Evolutionary conservation across 768 basidiomycete species (phyloP).

Genomic region (Xerocomellus intermedius): DNA sequence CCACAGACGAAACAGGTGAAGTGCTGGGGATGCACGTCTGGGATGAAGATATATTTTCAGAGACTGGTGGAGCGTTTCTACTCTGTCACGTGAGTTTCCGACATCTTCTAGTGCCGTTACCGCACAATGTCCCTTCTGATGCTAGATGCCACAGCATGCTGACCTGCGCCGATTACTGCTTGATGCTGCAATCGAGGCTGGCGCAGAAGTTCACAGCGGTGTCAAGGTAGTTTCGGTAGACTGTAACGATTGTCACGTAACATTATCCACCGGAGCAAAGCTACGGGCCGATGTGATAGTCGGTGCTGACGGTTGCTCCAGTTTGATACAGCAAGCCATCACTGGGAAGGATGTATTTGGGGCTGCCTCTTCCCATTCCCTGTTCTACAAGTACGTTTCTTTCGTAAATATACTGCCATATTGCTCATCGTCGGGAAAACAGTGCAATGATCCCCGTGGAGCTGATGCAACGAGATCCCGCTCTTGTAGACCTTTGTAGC

Average conservation of each 20-base stretch:
- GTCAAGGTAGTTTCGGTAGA: slow-evolving; percentile 38
- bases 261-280: slow-evolving; percentile 41
- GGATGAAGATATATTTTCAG: slow-evolving; percentile 46
- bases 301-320: slow-evolving; percentile 57
- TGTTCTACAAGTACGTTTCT: slow-evolving; percentile 45
- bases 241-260: slow-evolving; percentile 34
- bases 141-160: slow-evolving; percentile 40
- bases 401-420: neutral
- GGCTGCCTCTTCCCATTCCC: slow-evolving; percentile 23
- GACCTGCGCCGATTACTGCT: slow-evolving; percentile 50
- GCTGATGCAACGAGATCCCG: slow-evolving; percentile 40
- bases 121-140: neutral
- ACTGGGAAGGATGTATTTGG: slow-evolving; percentile 32
- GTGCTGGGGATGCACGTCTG: slow-evolving; percentile 45
- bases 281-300: slow-evolving; percentile 53
- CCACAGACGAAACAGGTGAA: slow-evolving; percentile 44
- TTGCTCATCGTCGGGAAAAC: neutral
- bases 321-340: slow-evolving; percentile 38
- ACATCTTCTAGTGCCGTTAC: neutral
- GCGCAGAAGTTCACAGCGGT: slow-evolving; percentile 47
- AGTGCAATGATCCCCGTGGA: slow-evolving; percentile 43
- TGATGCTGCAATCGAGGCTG: slow-evolving; percentile 44
- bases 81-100: slow-evolving; percentile 43
- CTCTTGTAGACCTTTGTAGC: slow-evolving; percentile 35
- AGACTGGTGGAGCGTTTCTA: slow-evolving; percentile 49